Conservation (phyloP, 495 filamentous ascomycete genomes). For the Penicillium samsonianum region DNA sequence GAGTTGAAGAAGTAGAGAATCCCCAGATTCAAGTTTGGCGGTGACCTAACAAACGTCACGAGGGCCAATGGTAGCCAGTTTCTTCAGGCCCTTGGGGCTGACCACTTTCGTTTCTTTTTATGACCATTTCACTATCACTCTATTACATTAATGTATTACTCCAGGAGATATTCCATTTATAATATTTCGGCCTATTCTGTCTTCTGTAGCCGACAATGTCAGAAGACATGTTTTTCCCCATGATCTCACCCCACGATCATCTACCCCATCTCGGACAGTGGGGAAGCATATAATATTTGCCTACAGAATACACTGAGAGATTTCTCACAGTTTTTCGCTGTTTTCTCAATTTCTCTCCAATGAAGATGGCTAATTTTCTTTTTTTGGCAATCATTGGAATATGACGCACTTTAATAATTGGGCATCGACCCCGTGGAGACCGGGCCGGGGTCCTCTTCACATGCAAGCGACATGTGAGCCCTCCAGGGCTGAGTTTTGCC, state of each 20-base stretch:
- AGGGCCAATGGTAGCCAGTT: slow-evolving; percentile 6
- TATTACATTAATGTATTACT: no score
- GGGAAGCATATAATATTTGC: no score
- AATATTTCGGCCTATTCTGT: not conserved
- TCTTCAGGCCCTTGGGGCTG: not conserved
- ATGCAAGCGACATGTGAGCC: slow-evolving; percentile 4
- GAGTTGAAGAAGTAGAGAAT: not conserved
- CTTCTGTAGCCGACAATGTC: not conserved
- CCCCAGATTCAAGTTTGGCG: not conserved
- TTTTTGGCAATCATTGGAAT: not conserved
- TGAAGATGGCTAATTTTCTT: no score
- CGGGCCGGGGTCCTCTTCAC: slow-evolving; percentile 3
- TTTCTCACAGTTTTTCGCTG: no score
- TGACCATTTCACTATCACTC: not conserved
- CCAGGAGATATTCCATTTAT: not conserved
- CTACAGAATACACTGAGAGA: no score
- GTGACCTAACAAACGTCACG: slow-evolving; percentile 25
- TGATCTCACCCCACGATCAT: slow-evolving; percentile 24
- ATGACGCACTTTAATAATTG: not conserved
- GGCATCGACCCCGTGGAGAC: not conserved
- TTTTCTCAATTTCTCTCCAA: no score
- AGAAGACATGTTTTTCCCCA: slow-evolving; percentile 1
- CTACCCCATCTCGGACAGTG: slow-evolving; percentile 9
- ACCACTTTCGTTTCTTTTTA: not conserved
- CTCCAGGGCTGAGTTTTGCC: not conserved